Evolutionary conservation across 2,329 filamentous ascomycete species (phyloP).

Genomic region (Pseudovirgaria hyperparasitica): DNA sequence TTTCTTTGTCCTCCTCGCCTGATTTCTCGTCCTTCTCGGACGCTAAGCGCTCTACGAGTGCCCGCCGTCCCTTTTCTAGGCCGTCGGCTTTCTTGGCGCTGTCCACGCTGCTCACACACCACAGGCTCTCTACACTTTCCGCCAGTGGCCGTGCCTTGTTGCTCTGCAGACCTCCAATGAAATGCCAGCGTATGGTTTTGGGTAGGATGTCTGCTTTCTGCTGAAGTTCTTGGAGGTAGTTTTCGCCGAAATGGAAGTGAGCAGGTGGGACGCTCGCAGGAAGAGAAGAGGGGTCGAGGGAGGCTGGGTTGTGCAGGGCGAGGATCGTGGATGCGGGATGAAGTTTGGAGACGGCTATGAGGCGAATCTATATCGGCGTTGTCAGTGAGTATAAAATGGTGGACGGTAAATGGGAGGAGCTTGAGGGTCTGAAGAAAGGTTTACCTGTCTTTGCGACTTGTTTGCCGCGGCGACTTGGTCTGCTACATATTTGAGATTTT

Average conservation of each 20-base stretch:
- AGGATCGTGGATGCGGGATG: conserved; percentile 89
- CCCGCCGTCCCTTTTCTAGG: conserved; percentile 62
- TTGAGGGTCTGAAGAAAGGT: not conserved
- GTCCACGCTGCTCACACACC: conserved; percentile 85
- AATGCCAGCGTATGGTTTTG: conserved; percentile 74
- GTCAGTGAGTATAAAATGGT: conserved; percentile 4
- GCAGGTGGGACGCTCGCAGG: conserved; percentile 25
- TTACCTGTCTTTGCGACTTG: conserved; percentile 18
- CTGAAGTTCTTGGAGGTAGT: conserved; percentile 70
- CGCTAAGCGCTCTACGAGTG: conserved; percentile 30
- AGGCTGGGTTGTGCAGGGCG: conserved; percentile 53
- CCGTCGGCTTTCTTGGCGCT: conserved; percentile 73
- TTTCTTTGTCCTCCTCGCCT: conserved; percentile 18
- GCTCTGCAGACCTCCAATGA: conserved; percentile 87
- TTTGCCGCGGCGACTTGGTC: conserved; percentile 28
- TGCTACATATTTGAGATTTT: conserved; percentile 30
- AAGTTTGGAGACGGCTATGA: conserved; percentile 92
- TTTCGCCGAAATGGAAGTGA: conserved; percentile 84
- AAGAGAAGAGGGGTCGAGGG: conserved; percentile 8
- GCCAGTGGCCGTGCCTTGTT: conserved; percentile 86
- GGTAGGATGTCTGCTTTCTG: conserved; percentile 79
- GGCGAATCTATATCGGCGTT: conserved; percentile 47
- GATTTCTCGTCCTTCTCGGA: conserved; percentile 16
- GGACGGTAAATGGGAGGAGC: conserved; percentile 1
- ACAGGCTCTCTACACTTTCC: conserved; percentile 72